phyloP scores from a whole-genome alignment of 805 yeast genomes.

The Candida methanosorbosa region DNA sequence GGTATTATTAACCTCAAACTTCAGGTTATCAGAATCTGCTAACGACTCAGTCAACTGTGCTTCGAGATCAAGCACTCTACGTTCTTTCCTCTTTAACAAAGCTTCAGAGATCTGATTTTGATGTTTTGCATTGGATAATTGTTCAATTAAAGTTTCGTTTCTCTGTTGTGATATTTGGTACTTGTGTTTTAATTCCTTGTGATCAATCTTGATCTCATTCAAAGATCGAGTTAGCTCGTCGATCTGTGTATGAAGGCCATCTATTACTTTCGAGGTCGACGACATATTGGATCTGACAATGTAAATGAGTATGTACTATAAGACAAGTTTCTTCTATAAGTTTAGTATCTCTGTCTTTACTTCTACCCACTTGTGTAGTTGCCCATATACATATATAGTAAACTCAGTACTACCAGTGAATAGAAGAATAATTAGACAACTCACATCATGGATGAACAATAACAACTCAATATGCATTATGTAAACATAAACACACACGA shows the following conservation, averaged over 20 bases:
- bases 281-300: too few species aligned
- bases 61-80: conserved; percentile 62
- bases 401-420: too few species aligned
- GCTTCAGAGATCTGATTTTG: conserved; percentile 71
- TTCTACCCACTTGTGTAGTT: too few species aligned
- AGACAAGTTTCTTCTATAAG: too few species aligned
- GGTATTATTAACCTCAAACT: conserved; percentile 40
- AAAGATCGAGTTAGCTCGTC: conserved; percentile 17
- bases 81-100: conserved; percentile 58
- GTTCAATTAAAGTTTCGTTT: conserved; percentile 52
- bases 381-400: too few species aligned
- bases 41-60: conserved; percentile 39
- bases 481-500: too few species aligned
- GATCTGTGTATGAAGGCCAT: conserved; percentile 20
- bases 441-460: too few species aligned
- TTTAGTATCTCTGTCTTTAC: too few species aligned
- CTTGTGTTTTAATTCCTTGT: conserved; percentile 44
- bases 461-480: too few species aligned
- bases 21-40: conserved; percentile 38
- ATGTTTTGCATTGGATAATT: conserved; percentile 61
- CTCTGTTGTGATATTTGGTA: conserved; percentile 32
- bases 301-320: too few species aligned
- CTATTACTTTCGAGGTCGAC: conserved; percentile 27
- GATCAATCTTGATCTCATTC: conserved; percentile 18
- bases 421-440: too few species aligned